These are phyloP conservation scores for Lophiotrema nucula DNA, from an alignment of 495 filamentous ascomycete species.

Conservation along the genomic window DNA sequence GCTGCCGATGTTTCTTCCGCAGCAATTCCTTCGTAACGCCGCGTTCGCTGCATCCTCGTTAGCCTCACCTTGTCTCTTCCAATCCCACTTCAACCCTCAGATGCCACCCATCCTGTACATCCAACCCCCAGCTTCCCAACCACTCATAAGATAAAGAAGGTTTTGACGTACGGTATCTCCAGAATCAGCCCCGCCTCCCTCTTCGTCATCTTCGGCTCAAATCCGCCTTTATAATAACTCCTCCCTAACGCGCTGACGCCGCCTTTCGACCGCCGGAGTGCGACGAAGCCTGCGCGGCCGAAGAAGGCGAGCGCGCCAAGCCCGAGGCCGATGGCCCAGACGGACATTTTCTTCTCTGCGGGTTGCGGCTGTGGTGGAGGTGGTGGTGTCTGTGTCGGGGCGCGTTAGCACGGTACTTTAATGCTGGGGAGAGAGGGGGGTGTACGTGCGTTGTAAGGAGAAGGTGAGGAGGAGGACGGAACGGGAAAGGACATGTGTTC, in stretches of 20 bases:
- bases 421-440: no score
- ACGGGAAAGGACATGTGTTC: no score
- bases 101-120: no score
- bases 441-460: no score
- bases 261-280: constrained; percentile 77
- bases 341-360: constrained; percentile 62
- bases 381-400: no score
- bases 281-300: constrained; percentile 84
- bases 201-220: constrained; percentile 89
- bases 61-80: constrained; percentile 9
- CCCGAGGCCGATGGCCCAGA: constrained; percentile 74
- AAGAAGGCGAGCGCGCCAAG: constrained; percentile 55
- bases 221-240: constrained; percentile 95
- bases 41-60: constrained; percentile 62
- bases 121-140: no score
- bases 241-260: constrained; percentile 62
- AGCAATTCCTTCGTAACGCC: constrained; percentile 85
- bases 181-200: constrained; percentile 90
- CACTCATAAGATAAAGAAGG: not conserved
- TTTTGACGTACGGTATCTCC: constrained; percentile 70
- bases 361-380: not conserved
- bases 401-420: no score
- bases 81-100: not conserved
- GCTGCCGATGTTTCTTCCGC: constrained; percentile 90
- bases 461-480: no score